Conservation (phyloP, 352 stramenopile genomes). For the Globisporangium polare region DNA sequence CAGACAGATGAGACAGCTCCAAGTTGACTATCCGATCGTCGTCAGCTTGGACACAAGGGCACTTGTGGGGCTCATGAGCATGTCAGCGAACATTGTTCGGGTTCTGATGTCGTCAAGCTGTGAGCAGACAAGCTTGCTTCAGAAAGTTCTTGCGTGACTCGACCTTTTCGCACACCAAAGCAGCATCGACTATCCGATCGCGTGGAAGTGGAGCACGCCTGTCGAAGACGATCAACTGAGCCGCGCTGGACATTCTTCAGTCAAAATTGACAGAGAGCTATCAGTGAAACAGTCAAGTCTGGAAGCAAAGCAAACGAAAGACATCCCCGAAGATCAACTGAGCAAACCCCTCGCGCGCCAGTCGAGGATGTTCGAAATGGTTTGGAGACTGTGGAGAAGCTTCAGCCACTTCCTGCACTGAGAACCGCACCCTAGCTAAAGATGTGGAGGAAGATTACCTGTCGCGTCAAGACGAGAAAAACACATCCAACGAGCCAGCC, state of each 20-base stretch:
- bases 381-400: neutral
- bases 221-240: neutral
- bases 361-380: neutral
- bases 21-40: neutral
- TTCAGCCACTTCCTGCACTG: neutral
- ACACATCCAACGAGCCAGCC: too few species aligned
- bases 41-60: neutral
- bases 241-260: neutral
- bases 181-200: neutral
- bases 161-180: neutral
- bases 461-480: too few species aligned
- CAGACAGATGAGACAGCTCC: neutral
- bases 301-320: neutral
- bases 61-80: neutral
- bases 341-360: neutral
- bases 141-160: constrained; percentile 18
- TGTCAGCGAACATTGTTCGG: constrained; percentile 19
- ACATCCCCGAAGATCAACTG: neutral
- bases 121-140: constrained; percentile 18
- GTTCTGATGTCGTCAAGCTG: constrained; percentile 19
- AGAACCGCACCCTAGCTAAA: neutral
- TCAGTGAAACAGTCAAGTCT: neutral
- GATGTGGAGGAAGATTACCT: too few species aligned
- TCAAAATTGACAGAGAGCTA: neutral
- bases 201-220: neutral